phyloP scores from a whole-genome alignment of 2,329 filamentous ascomycete genomes.

The Didymosphaeria variabile region DNA sequence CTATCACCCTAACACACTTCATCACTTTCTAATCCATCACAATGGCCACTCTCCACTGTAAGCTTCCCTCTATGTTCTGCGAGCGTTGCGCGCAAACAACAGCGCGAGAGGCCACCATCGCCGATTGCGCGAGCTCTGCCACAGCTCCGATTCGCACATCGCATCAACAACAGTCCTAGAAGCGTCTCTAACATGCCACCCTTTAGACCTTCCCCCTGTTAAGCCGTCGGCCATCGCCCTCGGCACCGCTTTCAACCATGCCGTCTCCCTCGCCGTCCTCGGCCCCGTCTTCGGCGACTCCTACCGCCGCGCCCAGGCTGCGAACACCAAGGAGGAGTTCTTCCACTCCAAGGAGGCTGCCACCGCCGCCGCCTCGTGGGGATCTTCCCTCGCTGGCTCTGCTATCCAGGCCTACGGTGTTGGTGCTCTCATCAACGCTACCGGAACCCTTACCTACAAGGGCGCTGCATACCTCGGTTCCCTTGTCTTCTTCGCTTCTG shows the following conservation, averaged over 20 bases:
- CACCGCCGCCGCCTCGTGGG: slow-evolving; percentile 87
- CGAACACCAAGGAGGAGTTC: slow-evolving; percentile 97
- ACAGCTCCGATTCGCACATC: slow-evolving; percentile 2
- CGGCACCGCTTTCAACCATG: slow-evolving; percentile 95
- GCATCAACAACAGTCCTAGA: slow-evolving; percentile 12
- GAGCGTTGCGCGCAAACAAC: slow-evolving; percentile 6
- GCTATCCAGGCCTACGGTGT: slow-evolving; percentile 90
- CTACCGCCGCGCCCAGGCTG: slow-evolving; percentile 88
- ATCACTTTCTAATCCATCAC: slow-evolving; percentile 42
- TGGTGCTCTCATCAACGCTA: slow-evolving; percentile 86
- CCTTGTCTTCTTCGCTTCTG: slow-evolving; percentile 90
- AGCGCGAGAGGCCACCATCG: slow-evolving; percentile 16
- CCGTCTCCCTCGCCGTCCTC: slow-evolving; percentile 85
- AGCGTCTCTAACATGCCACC: slow-evolving; percentile 28
- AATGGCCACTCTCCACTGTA: slow-evolving; percentile 70
- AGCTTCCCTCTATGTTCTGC: slow-evolving; percentile 38
- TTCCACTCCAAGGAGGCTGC: slow-evolving; percentile 91
- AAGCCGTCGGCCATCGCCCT: slow-evolving; percentile 98
- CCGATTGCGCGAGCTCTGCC: slow-evolving; percentile 22
- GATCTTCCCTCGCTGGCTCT: slow-evolving; percentile 81
- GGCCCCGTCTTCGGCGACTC: slow-evolving; percentile 91
- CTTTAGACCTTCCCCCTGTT: slow-evolving; percentile 76
- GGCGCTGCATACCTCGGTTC: slow-evolving; percentile 92
- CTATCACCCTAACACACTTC: slow-evolving; percentile 19
- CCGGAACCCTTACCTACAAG: slow-evolving; percentile 95